Conservation (phyloP, 371 early-diverging fungal genomes). For the Sporodiniella umbellata region DNA sequence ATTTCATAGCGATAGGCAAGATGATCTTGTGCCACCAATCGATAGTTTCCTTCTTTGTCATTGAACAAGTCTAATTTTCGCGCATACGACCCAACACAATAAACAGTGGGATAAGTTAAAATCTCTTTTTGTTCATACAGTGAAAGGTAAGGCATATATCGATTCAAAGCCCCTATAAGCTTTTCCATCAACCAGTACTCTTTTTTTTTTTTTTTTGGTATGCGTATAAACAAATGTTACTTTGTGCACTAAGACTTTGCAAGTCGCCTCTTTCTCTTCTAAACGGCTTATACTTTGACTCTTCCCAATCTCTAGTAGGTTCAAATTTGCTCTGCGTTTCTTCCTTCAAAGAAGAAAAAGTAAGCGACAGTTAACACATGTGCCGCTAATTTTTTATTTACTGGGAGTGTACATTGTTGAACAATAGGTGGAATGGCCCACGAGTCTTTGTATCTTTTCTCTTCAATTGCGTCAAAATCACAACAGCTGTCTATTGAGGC, state of each 20-base stretch:
- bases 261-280: conserved; percentile 10
- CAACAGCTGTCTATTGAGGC: too few species aligned
- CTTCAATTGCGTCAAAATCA: too few species aligned
- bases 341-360: too few species aligned
- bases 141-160: conserved; percentile 57
- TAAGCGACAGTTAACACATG: too few species aligned
- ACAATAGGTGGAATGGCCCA: too few species aligned
- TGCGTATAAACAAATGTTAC: conserved; percentile 1
- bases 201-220: not conserved
- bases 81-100: conserved; percentile 79
- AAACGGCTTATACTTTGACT: too few species aligned
- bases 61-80: conserved; percentile 65
- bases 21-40: conserved; percentile 66
- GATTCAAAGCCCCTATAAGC: conserved; percentile 38
- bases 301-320: too few species aligned
- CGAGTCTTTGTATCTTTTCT: too few species aligned
- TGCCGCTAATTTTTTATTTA: too few species aligned
- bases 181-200: too few species aligned
- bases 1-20: conserved; percentile 78
- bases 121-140: conserved; percentile 81
- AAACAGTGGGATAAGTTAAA: conserved; percentile 68
- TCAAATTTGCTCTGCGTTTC: too few species aligned
- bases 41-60: conserved; percentile 77
- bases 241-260: conserved; percentile 9
- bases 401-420: too few species aligned